phyloP scores from a whole-genome alignment of 192 early-diverging fungal species.

The Backusella circina region DNA sequence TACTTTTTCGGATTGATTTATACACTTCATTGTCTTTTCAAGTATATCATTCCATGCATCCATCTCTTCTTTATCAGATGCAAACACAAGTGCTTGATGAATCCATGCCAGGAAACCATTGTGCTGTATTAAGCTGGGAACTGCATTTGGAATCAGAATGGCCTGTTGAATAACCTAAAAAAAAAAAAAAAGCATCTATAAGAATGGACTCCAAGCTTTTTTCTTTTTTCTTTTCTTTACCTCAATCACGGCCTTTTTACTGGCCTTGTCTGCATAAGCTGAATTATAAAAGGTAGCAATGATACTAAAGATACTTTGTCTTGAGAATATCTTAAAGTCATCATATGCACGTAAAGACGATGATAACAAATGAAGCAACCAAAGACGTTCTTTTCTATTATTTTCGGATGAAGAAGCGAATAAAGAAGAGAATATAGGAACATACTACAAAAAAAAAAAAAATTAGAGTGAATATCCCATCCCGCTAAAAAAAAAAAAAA shows the following conservation, averaged over 20 bases:
- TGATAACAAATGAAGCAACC: constrained; percentile 55
- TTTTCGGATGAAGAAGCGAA: constrained; percentile 66
- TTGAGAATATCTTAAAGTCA: constrained; percentile 66
- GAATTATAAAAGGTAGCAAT: constrained; percentile 67
- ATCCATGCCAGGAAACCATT: constrained; percentile 27
- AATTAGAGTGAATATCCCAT: neutral
- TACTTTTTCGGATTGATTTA: neutral
- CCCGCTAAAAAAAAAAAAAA: neutral
- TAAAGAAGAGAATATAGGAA: constrained; percentile 80
- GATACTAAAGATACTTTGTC: constrained; percentile 70
- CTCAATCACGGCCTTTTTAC: constrained; percentile 47
- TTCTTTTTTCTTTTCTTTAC: constrained; percentile 9
- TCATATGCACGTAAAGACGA: constrained; percentile 19
- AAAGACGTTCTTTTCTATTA: constrained; percentile 66
- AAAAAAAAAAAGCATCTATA: neutral
- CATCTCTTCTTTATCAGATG: neutral
- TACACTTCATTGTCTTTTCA: neutral
- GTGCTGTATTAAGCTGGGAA: neutral
- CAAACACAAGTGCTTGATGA: constrained; percentile 14
- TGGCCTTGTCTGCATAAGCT: constrained; percentile 55
- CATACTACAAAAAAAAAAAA: constrained; percentile 47
- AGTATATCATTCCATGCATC: constrained; percentile 12
- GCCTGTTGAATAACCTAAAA: constrained; percentile 18
- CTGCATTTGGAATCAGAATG: constrained; percentile 6
- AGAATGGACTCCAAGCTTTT: too few species aligned